Base-by-base conservation (phyloP, 495 filamentous ascomycete species). In the Aspergillus incahuasiensis region DNA sequence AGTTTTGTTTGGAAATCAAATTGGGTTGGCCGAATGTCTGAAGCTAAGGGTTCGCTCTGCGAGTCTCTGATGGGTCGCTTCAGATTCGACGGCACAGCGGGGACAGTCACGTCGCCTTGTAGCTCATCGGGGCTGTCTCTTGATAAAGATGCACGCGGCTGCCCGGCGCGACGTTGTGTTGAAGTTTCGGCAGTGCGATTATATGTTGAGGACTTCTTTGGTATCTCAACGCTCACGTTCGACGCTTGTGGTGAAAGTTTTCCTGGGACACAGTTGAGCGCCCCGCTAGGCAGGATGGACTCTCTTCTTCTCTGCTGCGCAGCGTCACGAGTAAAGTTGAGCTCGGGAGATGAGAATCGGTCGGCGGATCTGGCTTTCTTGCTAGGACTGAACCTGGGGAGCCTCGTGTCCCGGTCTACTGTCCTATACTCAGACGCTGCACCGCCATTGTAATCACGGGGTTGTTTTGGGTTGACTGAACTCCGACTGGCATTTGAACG, bases 101-200 rank as follows among this genome's bases (percentile, higher is more conserved):
- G 43, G 43, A 71, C 69, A 0, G 71, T 74, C 38, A 63, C 67
- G 11, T 64, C 74, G 5, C 68, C 71, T 44, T 79, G 75, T 1
- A 79, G 54, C 52, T 76, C 75, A 63, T 79, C 77, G 2, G 72
- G 61, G 46, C 76, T 78, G 35, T 75, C 72, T 16, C 66, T 67
- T 8, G 55, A 40, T 20, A 64, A 59, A 5, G 49, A 61, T 16
- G 8, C 13, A 15, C 51, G 56, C 22, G 25, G 39, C 16, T 38
- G 42, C 6, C 34, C 53, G 56, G 58, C 11, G 30, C 35, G 51
- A 25, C 16, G 45, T 30, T 42, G 42, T 16, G 49, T 12, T 18
- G 39, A 18, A 24, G 16, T 47, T 40, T 16, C 43, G 12, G 19
- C 13, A 4, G 32, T 8, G 15, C 20, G 6, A 34, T 38, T 15